A percentile compares a stretch with the other conserved stretches of the same genome.
Conservation (phyloP, 176 grass and related monocot species). For the Zea luxurians region DNA sequence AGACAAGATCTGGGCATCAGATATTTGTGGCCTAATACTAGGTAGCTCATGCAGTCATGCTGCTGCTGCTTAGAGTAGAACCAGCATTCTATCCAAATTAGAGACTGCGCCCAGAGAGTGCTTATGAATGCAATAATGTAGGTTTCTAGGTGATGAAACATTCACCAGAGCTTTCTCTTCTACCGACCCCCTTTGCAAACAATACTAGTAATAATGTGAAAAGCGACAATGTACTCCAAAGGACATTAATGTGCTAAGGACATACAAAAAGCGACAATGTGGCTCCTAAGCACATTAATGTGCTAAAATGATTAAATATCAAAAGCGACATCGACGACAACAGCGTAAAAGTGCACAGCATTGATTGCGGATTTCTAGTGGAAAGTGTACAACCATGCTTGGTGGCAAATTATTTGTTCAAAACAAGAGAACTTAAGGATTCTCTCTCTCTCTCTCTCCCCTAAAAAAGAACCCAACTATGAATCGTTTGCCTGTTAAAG, state of each 20-base stretch:
- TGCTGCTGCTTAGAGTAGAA: conserved; percentile 15
- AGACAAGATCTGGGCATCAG: conserved; percentile 15
- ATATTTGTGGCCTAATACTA: neutral
- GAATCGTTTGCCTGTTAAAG: no score
- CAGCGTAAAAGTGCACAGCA: neutral
- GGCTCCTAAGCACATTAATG: neutral
- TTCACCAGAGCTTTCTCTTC: neutral
- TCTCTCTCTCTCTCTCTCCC: no score
- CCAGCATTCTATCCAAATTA: conserved; percentile 18
- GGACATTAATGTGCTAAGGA: no score
- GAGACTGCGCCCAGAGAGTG: neutral
- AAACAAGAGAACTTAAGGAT: conserved; percentile 31
- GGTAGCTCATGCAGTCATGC: conserved; percentile 27
- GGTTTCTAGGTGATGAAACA: neutral
- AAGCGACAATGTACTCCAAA: neutral
- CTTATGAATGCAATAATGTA: neutral
- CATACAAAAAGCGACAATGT: no score
- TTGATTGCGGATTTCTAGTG: neutral
- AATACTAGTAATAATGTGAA: neutral
- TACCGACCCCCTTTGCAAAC: neutral
- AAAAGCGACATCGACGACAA: neutral
- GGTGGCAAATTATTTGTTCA: conserved; percentile 11
- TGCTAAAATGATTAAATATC: neutral
- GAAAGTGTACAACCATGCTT: conserved; percentile 11
- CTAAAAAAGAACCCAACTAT: no score